phyloP scores from a whole-genome alignment of 2,329 filamentous ascomycete genomes.

The Helotiales sp. region DNA sequence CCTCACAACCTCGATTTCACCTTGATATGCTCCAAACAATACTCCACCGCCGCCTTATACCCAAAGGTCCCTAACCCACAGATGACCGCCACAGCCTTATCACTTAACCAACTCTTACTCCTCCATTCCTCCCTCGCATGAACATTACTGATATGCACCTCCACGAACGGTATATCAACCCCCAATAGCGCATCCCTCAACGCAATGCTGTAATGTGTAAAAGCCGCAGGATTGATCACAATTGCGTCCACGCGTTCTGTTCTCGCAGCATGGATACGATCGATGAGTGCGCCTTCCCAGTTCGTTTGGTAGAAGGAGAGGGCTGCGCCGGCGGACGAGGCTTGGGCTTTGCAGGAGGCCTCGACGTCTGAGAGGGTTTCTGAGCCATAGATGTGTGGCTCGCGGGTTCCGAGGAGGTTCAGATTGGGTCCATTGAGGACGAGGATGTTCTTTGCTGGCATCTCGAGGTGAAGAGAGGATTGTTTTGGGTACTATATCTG shows the following conservation, averaged over 20 bases:
- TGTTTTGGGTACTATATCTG: neutral
- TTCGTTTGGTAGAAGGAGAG: constrained; percentile 72
- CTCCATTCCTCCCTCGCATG: constrained; percentile 70
- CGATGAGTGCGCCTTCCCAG: constrained; percentile 59
- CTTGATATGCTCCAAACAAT: constrained; percentile 47
- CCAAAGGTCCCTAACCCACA: constrained; percentile 66
- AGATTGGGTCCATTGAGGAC: constrained; percentile 83
- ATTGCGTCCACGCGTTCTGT: constrained; percentile 58
- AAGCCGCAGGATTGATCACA: constrained; percentile 74
- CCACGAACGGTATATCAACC: constrained; percentile 71
- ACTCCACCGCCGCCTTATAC: constrained; percentile 61
- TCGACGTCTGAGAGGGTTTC: constrained; percentile 65
- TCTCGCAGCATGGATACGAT: constrained; percentile 60
- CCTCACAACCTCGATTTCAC: constrained; percentile 33
- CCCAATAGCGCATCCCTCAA: constrained; percentile 72
- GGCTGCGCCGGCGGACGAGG: constrained; percentile 32
- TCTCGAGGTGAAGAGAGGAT: constrained; percentile 11
- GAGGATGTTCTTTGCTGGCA: constrained; percentile 54
- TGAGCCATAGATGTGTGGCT: constrained; percentile 71
- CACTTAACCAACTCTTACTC: constrained; percentile 69
- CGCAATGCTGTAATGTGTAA: constrained; percentile 75
- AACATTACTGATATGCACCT: constrained; percentile 76
- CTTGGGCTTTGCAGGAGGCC: constrained; percentile 25
- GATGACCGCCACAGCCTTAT: constrained; percentile 74
- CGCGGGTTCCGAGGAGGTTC: constrained; percentile 74